phyloP scores from a whole-genome alignment of 2,329 filamentous ascomycete species.

The Blastomyces percursus region DNA sequence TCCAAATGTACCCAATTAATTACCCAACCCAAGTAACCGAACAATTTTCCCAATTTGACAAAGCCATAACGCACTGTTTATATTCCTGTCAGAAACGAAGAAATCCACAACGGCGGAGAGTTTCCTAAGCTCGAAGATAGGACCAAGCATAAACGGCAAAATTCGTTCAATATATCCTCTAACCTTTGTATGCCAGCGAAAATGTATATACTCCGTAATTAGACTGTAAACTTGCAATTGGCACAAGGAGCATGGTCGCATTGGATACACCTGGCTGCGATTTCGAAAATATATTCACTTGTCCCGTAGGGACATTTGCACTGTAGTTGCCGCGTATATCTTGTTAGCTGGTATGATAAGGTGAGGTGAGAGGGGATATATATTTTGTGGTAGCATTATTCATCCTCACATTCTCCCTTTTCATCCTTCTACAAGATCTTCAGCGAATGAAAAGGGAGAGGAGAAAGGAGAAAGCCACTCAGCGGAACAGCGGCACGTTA shows the following conservation, averaged over 20 bases:
- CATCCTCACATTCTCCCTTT: background rate
- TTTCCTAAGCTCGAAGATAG: background rate
- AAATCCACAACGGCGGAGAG: too few relatives aligned
- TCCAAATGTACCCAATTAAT: too few relatives aligned
- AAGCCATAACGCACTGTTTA: too few relatives aligned
- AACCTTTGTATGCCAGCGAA: background rate
- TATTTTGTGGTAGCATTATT: background rate
- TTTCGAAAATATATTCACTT: constrained; percentile 5
- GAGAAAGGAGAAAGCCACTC: background rate
- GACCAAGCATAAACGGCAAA: background rate
- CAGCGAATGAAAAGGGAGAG: background rate
- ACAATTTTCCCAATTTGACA: too few relatives aligned
- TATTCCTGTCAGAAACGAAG: too few relatives aligned
- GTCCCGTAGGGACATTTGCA: constrained; percentile 7
- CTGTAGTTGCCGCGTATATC: background rate
- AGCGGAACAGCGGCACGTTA: background rate
- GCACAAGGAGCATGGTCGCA: constrained; percentile 10
- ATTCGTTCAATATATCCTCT: background rate
- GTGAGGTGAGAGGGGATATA: background rate
- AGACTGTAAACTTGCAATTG: constrained; percentile 1
- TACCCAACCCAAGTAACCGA: too few relatives aligned
- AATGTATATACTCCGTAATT: background rate
- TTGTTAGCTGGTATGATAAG: background rate
- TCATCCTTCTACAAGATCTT: background rate
- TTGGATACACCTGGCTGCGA: constrained; percentile 4